Evolutionary conservation across 177 flowering plant species (phyloP), one percentile per base, ranked within the genome.

Genomic region (Vitis hybrid): DNA sequence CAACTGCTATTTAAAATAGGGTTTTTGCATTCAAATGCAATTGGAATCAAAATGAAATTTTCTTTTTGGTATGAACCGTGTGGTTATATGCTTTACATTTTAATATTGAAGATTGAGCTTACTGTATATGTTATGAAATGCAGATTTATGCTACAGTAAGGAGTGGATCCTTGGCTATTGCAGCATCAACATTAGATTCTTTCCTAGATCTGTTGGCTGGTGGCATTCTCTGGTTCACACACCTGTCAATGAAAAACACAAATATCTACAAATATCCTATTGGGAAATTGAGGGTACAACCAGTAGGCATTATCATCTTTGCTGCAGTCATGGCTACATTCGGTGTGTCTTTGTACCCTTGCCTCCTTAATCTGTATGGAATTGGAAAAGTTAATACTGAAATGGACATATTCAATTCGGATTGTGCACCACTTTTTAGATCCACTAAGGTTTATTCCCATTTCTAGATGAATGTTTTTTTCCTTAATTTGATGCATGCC

Each of bases 271-370:
- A 87, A 57, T 87, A 87, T 66, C 90, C 92, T 5, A 88, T 88
- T 32, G 92, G 90, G 27, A 88, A 88, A 68, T 63, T 85, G 75
- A 78, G 92, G 59, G 86, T 88, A 55, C 90, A 88, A 55, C 90
- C 92, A 10, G 89, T 87, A 1, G 92, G 92, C 21, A 87, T 88
- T 56, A 76, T 87, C 58, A 78, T 88, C 56, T 88, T 88, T 74
- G 89, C 92, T 64, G 89, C 92, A 60, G 14, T 88, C 24, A 88
- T 88, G 92, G 92, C 92, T 32, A 88, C 90, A 60, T 82, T 88
- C 8, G 90, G 92, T 87, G 74, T 56, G 84, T 75, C 13, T 14
- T 59, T 51, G 7, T 66, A 2, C 50, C 18, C 60, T 30, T 8
- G 9, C 27, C 12, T 60, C 3, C n/a, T 60, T 27, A 30, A 3